phyloP scores from a whole-genome alignment of 164 flowering plant genomes.

The Vitis cinerea region DNA sequence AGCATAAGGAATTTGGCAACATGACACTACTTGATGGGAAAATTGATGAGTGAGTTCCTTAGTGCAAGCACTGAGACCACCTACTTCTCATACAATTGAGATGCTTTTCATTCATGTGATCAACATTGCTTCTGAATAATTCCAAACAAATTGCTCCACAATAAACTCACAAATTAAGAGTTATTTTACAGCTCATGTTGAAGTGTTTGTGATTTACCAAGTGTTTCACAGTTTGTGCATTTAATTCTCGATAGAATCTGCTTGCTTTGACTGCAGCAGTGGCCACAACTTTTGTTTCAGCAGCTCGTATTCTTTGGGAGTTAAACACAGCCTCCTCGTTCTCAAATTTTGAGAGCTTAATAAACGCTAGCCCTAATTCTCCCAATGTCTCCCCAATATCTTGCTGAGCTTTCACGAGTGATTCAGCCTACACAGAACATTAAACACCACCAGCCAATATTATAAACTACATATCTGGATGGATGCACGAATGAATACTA shows the following conservation, averaged over 20 bases:
- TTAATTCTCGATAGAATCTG: conserved; percentile 78
- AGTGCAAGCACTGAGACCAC: too few relatives aligned
- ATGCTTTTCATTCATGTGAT: not conserved
- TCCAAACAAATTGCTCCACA: not conserved
- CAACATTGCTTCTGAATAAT: not conserved
- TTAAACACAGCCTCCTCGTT: conserved; percentile 62
- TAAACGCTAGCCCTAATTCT: conserved; percentile 77
- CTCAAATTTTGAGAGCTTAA: conserved; percentile 88
- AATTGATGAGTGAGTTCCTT: too few relatives aligned
- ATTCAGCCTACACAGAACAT: conserved; percentile 69
- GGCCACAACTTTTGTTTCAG: conserved; percentile 70
- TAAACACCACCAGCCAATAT: not conserved
- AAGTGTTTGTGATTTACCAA: conserved; percentile 45
- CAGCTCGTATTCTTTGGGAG: conserved; percentile 70
- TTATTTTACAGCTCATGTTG: too few relatives aligned
- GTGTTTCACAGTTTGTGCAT: conserved; percentile 88
- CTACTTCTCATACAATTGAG: not conserved
- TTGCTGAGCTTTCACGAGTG: conserved; percentile 91
- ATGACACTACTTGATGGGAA: too few relatives aligned
- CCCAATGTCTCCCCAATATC: conserved; percentile 97
- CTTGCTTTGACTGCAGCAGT: conserved; percentile 96
- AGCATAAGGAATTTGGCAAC: too few relatives aligned
- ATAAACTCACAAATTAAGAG: too few relatives aligned
- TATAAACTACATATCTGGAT: not conserved
- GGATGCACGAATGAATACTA: not conserved